Conservation (phyloP, 805 yeast species). For the Candida loeiensis region DNA sequence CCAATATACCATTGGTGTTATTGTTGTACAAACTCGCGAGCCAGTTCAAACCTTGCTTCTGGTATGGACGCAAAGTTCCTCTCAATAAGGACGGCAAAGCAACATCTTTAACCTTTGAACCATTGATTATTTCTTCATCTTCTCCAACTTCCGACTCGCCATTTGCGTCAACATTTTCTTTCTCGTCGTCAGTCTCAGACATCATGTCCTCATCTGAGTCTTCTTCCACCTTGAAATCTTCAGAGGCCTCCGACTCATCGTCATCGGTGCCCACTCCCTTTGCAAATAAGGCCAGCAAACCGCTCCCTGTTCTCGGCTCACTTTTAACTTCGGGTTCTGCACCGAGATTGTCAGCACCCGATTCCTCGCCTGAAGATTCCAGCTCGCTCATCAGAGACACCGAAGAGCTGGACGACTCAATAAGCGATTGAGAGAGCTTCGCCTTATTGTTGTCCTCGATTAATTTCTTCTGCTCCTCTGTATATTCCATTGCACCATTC, state of each 20-base stretch:
- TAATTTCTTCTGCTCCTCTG: slow-evolving; percentile 31
- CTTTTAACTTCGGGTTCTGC: too few relatives aligned
- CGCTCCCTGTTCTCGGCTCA: too few relatives aligned
- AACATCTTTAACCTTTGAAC: slow-evolving; percentile 54
- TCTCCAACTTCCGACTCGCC: slow-evolving; percentile 12
- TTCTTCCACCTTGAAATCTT: slow-evolving; percentile 1
- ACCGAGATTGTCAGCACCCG: too few relatives aligned
- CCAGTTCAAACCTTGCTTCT: slow-evolving; percentile 97
- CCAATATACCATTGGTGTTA: slow-evolving; percentile 92
- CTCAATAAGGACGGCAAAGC: slow-evolving; percentile 72
- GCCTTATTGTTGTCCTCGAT: slow-evolving; percentile 17
- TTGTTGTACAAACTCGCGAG: slow-evolving; percentile 88
- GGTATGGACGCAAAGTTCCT: slow-evolving; percentile 85
- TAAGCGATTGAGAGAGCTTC: neutral
- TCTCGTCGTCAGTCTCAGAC: slow-evolving; percentile 5
- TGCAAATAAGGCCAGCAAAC: too few relatives aligned
- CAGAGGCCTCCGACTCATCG: slow-evolving; percentile 14
- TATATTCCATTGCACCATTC: slow-evolving; percentile 19
- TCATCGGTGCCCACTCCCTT: too few relatives aligned
- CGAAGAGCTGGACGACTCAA: slow-evolving; percentile 17
- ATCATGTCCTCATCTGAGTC: slow-evolving; percentile 12
- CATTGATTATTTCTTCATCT: slow-evolving; percentile 35
- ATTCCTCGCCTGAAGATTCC: too few relatives aligned
- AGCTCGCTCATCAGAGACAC: too few relatives aligned
- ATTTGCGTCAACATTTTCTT: slow-evolving; percentile 3